Evolutionary conservation across 2,329 filamentous ascomycete genomes (phyloP).

Genomic region (Diaporthe capsici): DNA sequence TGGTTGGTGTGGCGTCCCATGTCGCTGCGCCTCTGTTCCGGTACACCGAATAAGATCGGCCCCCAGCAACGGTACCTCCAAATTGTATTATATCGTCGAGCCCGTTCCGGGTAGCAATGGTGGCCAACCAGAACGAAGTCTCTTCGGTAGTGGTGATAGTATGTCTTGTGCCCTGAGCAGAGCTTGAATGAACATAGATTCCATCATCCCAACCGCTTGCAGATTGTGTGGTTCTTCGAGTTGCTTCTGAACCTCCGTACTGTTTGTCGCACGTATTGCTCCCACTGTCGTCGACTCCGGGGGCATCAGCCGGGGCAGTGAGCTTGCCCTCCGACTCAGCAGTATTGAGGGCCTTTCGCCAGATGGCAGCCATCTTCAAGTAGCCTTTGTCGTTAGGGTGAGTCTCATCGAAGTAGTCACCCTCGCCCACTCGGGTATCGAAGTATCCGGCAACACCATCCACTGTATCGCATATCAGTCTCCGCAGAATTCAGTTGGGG

Average conservation of each 20-base stretch:
- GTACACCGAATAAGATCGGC: not conserved
- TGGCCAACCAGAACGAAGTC: not conserved
- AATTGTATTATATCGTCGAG: not conserved
- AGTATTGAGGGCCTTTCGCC: constrained; percentile 33
- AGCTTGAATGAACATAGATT: constrained; percentile 47
- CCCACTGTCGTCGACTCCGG: constrained; percentile 12
- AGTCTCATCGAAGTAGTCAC: constrained; percentile 42
- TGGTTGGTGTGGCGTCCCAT: not conserved
- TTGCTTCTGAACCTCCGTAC: not conserved
- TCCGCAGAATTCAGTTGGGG: not conserved
- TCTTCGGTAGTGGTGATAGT: not conserved
- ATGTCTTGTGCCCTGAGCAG: not conserved
- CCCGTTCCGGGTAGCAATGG: not conserved
- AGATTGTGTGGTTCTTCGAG: constrained; percentile 42
- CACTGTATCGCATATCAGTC: constrained; percentile 29
- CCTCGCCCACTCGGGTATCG: constrained; percentile 20
- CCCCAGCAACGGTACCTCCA: not conserved
- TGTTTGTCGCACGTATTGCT: not conserved
- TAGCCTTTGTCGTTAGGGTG: constrained; percentile 45
- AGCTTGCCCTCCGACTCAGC: constrained; percentile 17
- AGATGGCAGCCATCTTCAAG: constrained; percentile 45
- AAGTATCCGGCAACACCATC: constrained; percentile 9
- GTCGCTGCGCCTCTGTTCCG: not conserved
- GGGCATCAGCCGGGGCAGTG: not conserved
- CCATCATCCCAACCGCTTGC: constrained; percentile 50